Evolutionary conservation across 768 basidiomycete genomes (phyloP), one percentile per base, ranked within the genome.

Genomic region (Podaxis sp.): DNA sequence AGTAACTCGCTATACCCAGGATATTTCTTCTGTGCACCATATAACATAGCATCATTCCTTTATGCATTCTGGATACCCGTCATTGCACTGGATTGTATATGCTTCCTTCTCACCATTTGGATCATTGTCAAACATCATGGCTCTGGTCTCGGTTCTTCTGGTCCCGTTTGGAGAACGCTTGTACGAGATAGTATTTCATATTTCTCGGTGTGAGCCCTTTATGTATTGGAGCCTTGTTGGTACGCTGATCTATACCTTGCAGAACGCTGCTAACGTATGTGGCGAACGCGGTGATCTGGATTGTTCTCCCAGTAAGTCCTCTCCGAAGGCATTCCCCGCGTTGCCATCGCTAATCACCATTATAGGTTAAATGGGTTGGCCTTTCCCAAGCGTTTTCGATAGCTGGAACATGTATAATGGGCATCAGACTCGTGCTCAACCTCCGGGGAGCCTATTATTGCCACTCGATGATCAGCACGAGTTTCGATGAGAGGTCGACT

Each of bases 361-460:
- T 23, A 11, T 50, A 71, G 72, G 55, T 63, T 5, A 98, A 97
- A 81, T 98, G 97, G 97, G 84, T 89, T 58, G 87, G 87, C 55
- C 78, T 99, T 2, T 96, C 97, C 3, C 79, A 85, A 14, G 85
- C 92, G 50, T 81, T 98, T 48, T 94, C 94, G 1, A 80, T 86
- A n/a, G 94, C 94, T 2, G 64, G 59, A 59, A 68, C 66, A 27
- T 67, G 68, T 57, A 64, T 71, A 32, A 65, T 68, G 57, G 73
- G 73, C 3, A 63, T 62, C 61, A 64, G 72, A 52, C 60, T 71
- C 28, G 57, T 70, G 11, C 66, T 74, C 27, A 69, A 67, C 50
- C 67, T 74, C 25, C 71, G 70, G 3, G 60, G 59, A 42, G 67
- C 66, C 5, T 73, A 72, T 59, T 73, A 73, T 51, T 58, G 7